Evolutionary conservation across 2,329 filamentous ascomycete species (phyloP).

Genomic region (Exophiala sp.): DNA sequence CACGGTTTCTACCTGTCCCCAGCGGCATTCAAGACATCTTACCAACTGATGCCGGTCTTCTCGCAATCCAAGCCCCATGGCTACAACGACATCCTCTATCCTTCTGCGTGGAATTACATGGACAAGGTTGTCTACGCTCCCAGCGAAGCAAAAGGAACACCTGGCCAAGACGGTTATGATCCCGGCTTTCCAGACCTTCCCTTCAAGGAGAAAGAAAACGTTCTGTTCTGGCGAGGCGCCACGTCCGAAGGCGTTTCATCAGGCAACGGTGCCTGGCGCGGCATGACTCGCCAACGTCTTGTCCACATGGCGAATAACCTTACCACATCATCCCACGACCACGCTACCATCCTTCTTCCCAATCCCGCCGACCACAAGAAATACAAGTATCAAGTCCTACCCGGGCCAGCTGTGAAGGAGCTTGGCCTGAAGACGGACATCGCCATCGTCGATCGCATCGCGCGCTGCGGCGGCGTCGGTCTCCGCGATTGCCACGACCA

Average conservation of each 20-base stretch:
- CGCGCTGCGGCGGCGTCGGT: constrained; percentile 47
- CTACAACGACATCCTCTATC: constrained; percentile 72
- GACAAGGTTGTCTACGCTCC: constrained; percentile 51
- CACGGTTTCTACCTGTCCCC: constrained; percentile 68
- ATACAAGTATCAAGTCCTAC: constrained; percentile 53
- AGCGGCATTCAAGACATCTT: constrained; percentile 55
- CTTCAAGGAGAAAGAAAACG: constrained; percentile 58
- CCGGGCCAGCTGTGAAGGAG: constrained; percentile 36
- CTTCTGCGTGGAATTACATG: constrained; percentile 57
- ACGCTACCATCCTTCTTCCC: constrained; percentile 53
- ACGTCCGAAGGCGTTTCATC: constrained; percentile 51
- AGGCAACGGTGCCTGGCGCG: constrained; percentile 54
- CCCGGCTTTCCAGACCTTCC: constrained; percentile 43
- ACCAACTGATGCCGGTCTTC: constrained; percentile 66
- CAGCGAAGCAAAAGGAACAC: constrained; percentile 39
- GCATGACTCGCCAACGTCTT: constrained; percentile 64
- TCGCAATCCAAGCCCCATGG: constrained; percentile 65
- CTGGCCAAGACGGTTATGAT: constrained; percentile 18
- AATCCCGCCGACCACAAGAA: constrained; percentile 35
- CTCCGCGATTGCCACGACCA: constrained; percentile 49
- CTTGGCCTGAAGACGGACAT: constrained; percentile 54
- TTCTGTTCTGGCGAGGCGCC: constrained; percentile 69
- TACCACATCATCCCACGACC: constrained; percentile 36
- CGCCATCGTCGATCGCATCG: constrained; percentile 54
- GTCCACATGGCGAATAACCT: constrained; percentile 62